These are phyloP conservation scores for Xanthoconium purpureum DNA, from an alignment of 768 basidiomycete genomes.

Conservation along the genomic window DNA sequence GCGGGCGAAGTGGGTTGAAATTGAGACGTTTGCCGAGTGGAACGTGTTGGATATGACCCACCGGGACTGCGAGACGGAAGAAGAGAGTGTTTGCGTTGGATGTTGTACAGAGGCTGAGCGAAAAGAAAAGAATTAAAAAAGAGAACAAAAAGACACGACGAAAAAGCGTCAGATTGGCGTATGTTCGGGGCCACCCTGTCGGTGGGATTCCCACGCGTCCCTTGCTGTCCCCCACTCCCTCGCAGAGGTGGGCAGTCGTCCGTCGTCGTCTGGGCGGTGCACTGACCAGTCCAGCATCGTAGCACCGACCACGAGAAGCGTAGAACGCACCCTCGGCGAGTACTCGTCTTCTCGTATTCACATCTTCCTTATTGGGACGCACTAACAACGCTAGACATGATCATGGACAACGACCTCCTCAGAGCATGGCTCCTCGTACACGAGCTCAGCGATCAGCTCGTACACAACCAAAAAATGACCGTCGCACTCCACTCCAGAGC, in stretches of 20 bases:
- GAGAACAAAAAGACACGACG: not conserved
- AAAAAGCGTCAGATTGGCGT: not conserved
- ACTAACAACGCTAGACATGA: slow-evolving; percentile 18
- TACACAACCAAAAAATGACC: slow-evolving; percentile 76
- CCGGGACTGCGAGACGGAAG: slow-evolving; percentile 10
- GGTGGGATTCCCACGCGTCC: slow-evolving; percentile 19
- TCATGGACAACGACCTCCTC: slow-evolving; percentile 68
- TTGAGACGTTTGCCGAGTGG: slow-evolving; percentile 24
- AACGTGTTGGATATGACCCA: slow-evolving; percentile 24
- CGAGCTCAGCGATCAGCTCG: slow-evolving; percentile 81
- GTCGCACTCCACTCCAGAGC: slow-evolving; percentile 66
- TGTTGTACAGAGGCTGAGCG: slow-evolving; percentile 34
- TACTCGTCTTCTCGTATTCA: slow-evolving; percentile 1
- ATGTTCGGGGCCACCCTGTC: not conserved
- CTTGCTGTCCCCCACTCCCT: not conserved
- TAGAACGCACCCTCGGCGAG: not conserved
- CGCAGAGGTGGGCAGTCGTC: too few species aligned
- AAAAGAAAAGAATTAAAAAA: slow-evolving; percentile 2
- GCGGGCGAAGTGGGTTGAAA: slow-evolving; percentile 9
- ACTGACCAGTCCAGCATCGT: not conserved
- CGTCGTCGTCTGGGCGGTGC: too few species aligned
- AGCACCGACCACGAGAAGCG: not conserved
- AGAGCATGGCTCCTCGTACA: slow-evolving; percentile 77
- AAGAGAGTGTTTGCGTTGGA: slow-evolving; percentile 29
- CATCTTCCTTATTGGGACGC: slow-evolving; percentile 9